These are phyloP conservation scores for Metschnikowia gelsemii DNA, from an alignment of 805 yeast species.

Conservation along the genomic window DNA sequence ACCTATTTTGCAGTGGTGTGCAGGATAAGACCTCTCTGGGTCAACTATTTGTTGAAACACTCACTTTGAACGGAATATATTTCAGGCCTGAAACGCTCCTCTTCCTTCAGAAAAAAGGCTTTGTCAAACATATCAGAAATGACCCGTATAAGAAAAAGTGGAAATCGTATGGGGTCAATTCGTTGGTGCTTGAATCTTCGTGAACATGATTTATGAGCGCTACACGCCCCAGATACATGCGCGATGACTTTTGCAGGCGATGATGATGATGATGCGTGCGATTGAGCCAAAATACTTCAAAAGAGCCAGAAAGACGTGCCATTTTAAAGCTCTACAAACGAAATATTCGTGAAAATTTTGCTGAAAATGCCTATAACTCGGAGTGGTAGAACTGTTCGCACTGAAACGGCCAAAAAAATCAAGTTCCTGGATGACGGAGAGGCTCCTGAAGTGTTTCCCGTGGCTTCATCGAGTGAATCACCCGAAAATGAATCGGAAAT, in stretches of 20 bases:
- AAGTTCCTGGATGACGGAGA: conserved; percentile 34
- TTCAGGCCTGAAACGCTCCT: conserved; percentile 30
- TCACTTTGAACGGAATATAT: conserved; percentile 36
- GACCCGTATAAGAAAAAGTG: conserved; percentile 31
- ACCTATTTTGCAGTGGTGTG: conserved; percentile 22
- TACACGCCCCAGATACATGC: conserved; percentile 12
- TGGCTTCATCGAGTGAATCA: conserved; percentile 17
- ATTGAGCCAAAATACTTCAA: not conserved
- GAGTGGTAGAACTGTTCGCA: conserved; percentile 23
- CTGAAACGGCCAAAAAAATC: conserved; percentile 28
- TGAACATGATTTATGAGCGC: conserved; percentile 5
- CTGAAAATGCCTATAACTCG: conserved; percentile 32
- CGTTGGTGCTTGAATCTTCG: conserved; percentile 19
- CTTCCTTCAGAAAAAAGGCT: conserved; percentile 20
- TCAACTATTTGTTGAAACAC: conserved; percentile 20
- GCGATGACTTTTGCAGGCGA: conserved; percentile 13
- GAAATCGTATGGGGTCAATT: conserved; percentile 38
- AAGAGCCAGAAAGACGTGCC: not conserved
- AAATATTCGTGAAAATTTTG: no score
- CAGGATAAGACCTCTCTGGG: conserved; percentile 6
- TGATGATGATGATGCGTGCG: no score
- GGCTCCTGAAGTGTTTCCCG: no score
- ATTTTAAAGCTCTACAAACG: not conserved
- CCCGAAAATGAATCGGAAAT: conserved; percentile 2
- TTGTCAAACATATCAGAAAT: conserved; percentile 22